Evolutionary conservation across 805 yeast species (phyloP), one percentile per base, ranked within the genome.

Genomic region (Monosporozyma yasuniensis): DNA sequence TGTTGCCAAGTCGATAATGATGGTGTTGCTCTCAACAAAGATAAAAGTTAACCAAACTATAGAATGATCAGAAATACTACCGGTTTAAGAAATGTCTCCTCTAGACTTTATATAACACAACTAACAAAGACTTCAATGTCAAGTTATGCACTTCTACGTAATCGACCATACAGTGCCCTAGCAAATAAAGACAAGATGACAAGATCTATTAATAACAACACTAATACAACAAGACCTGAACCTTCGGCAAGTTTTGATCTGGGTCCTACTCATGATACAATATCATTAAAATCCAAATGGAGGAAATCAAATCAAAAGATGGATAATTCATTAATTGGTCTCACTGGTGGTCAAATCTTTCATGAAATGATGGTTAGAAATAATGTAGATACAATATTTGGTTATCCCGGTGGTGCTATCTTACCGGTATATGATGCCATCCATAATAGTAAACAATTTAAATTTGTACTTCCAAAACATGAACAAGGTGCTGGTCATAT

Each of bases 401-500:
- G 99, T 42, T 93, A 93, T 73, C 95, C 99, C 49, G 99, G 99
- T 63, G 99, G 99, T 67, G 99, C 99, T 58, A 93, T 93, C 63
- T 77, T 93, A 61, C 98, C 99, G 12, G 99, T 93, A 23, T 93
- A 85, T 65, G 99, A 93, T 67, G 98, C 98, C 58, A 93, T 93
- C 59, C 87, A 84, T 75, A 85, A 91, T 73, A 86, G 96, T 19
- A 81, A 83, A 50, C 80, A 85, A 63, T 91, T 93, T 76, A 80
- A 83, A 59, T 93, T 93, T 65, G 87, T 93, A 50, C 74, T 93
- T 56, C 99, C 99, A 46, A 80, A 95, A 62, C 98, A 93, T 69
- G 99, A 93, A 71, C 99, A 93, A 72, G 99, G 99, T 67, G 99
- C 98, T 16, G 99, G 99, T 48, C 99, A 93, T 71, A 93, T 93